Percentiles rank a stretch among this genome's conserved stretches.
phyloP scores from a whole-genome alignment of 768 basidiomycete genomes.

The Calocera cornea region DNA sequence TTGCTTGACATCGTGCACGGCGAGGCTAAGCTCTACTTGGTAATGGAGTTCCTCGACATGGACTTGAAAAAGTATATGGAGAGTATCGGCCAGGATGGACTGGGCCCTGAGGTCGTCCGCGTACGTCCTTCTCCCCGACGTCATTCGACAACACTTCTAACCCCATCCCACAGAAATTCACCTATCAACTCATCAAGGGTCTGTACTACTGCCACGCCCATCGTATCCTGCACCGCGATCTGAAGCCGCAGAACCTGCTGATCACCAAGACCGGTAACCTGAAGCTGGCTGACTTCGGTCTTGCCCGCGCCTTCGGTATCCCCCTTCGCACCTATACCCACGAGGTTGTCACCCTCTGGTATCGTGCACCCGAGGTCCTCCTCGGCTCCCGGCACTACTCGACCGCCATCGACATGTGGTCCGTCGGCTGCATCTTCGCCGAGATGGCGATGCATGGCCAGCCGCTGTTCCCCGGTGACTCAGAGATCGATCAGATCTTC shows the following conservation, averaged over 20 bases:
- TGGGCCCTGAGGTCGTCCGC: neutral
- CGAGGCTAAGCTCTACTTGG: conserved; percentile 93
- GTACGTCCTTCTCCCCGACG: conserved; percentile 4
- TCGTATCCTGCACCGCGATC: conserved; percentile 89
- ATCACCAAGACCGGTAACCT: conserved; percentile 82
- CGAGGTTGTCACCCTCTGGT: conserved; percentile 99
- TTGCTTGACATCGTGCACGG: conserved; percentile 92
- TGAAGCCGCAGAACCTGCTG: conserved; percentile 91
- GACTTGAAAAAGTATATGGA: conserved; percentile 98
- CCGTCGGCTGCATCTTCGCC: conserved; percentile 94
- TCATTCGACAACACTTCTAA: neutral
- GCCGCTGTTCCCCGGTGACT: conserved; percentile 95
- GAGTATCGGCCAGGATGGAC: conserved; percentile 51
- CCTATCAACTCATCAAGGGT: conserved; percentile 81
- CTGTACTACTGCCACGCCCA: conserved; percentile 91
- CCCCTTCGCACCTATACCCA: conserved; percentile 99
- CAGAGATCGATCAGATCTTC: conserved; percentile 99
- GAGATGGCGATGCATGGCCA: conserved; percentile 89
- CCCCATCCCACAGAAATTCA: conserved; percentile 63
- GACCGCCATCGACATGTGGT: conserved; percentile 99
- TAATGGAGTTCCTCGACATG: conserved; percentile 94
- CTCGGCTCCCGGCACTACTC: conserved; percentile 93
- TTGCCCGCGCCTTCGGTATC: conserved; percentile 94
- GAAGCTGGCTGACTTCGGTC: conserved; percentile 92
- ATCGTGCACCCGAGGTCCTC: conserved; percentile 93